phyloP scores from a whole-genome alignment of 805 yeast species.

The Starmerella vitae region DNA sequence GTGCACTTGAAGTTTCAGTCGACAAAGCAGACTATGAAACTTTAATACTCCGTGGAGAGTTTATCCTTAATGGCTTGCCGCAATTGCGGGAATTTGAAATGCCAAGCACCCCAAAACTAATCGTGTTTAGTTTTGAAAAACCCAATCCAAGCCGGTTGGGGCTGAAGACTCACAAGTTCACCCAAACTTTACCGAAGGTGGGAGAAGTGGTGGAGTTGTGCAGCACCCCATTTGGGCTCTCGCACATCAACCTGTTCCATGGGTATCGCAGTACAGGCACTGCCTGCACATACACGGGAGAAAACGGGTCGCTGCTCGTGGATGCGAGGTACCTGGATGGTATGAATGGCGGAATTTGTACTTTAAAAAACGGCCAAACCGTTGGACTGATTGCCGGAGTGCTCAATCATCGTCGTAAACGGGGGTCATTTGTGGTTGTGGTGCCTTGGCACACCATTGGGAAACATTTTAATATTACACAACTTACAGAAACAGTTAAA shows the following conservation, averaged over 20 bases:
- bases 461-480: background rate
- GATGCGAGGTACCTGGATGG: conserved; percentile 28
- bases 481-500: background rate
- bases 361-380: conserved; percentile 5
- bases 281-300: conserved; percentile 16
- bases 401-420: conserved; percentile 23
- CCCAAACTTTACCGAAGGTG: too few relatives aligned
- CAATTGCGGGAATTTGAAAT: too few relatives aligned
- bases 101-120: too few relatives aligned
- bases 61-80: too few relatives aligned
- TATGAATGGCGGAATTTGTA: conserved; percentile 28
- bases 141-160: too few relatives aligned
- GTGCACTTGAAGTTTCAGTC: conserved; percentile 5
- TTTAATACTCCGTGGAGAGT: too few relatives aligned
- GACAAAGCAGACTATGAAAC: conserved; percentile 2
- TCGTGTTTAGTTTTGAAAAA: too few relatives aligned
- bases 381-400: conserved; percentile 25
- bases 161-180: too few relatives aligned
- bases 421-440: conserved; percentile 24
- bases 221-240: conserved; percentile 27
- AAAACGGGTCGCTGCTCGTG: conserved; percentile 17
- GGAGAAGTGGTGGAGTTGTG: too few relatives aligned
- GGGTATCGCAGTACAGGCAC: conserved; percentile 24
- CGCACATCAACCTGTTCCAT: conserved; percentile 27
- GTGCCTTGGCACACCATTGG: conserved; percentile 24